A percentile compares a stretch with the other conserved stretches of the same genome.
Evolutionary conservation across 2,329 filamentous ascomycete genomes (phyloP).

Genomic region (Pseudocercospora vitis): DNA sequence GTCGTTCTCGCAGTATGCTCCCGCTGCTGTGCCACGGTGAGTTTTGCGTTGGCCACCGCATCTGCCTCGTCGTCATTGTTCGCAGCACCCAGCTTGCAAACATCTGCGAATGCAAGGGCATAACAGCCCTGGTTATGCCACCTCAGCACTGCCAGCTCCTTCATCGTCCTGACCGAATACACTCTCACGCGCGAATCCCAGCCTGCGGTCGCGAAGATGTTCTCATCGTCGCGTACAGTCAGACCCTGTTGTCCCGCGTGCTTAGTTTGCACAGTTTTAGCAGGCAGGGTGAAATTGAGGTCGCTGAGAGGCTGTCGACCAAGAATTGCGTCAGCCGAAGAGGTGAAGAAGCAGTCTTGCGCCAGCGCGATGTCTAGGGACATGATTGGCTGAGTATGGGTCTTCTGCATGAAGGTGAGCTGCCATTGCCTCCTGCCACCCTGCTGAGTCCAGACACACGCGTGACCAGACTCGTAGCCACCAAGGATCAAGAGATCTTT

Average conservation of each 20-base stretch:
- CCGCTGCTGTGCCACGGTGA: conserved; percentile 39
- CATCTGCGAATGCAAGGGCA: conserved; percentile 67
- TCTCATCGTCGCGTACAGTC: conserved; percentile 72
- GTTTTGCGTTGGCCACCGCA: conserved; percentile 11
- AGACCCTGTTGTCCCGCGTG: conserved; percentile 89
- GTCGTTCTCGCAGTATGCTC: conserved; percentile 62
- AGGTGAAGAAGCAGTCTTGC: conserved; percentile 68
- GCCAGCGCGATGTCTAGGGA: conserved; percentile 52
- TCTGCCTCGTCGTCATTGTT: background rate
- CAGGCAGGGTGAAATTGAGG: background rate
- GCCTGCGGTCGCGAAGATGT: conserved; percentile 83
- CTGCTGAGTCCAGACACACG: conserved; percentile 54
- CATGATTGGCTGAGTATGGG: conserved; percentile 78
- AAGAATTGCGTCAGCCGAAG: conserved; percentile 76
- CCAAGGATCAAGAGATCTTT: conserved; percentile 62
- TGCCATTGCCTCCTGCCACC: conserved; percentile 51
- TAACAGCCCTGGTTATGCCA: conserved; percentile 93
- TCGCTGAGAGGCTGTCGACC: conserved; percentile 67
- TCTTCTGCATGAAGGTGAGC: conserved; percentile 62
- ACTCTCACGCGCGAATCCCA: conserved; percentile 85
- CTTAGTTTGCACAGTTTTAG: conserved; percentile 65
- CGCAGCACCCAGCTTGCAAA: conserved; percentile 27
- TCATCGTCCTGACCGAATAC: conserved; percentile 74
- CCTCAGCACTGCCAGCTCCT: conserved; percentile 86
- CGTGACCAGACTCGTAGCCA: conserved; percentile 83